Base-by-base conservation (phyloP, 2,329 filamentous ascomycete genomes). In the Sclerotinia spermophila region DNA sequence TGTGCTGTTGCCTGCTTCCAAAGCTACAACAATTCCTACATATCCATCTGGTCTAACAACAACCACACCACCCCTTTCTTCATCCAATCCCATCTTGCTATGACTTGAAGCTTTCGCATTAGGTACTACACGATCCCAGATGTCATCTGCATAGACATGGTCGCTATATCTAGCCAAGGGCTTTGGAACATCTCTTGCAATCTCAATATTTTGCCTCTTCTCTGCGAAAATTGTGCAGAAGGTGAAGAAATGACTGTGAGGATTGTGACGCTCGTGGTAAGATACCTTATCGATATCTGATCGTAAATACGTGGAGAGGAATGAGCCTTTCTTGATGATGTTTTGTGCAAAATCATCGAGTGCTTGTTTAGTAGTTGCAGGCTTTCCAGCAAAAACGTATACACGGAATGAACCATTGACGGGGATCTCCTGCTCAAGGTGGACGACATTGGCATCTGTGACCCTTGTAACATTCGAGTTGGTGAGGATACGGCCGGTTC, bases 1-100 rank as follows among this genome's bases (percentile, higher is more conserved):
- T 0, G 94, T 97, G 24, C 89, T 92, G 71, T 82, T 87, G 0
- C 94, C 94, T 80, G 95, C 90, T 2, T 87, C 89, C 33, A 97
- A 82, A 75, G 85, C 85, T 17, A 92, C 87, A 5, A 94, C 91
- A 72, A 92, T 86, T 33, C 91, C 92, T 40, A 97, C 90, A 79
- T 97, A 96, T 11, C 93, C 93, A 80, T 97, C 94, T 0, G 94
- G 94, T 59, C 94, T 84, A 11, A 96, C 92, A 15, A 97, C 91
- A 2, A 96, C 90, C 2, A 97, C 87, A 70, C 91, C 93, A 17
- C 93, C 93, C 72, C 83, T 86, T 72, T 92, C 88, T 77, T 90
- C 84, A 74, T 91, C 86, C 38, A 97, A 80, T 0, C 94, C 94
- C 85, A 97, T 91, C 85, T 97, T 97, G 56, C 90, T 89, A 80